Conservation (phyloP, 495 filamentous ascomycete genomes). For the Evansstolkia leycettana region DNA sequence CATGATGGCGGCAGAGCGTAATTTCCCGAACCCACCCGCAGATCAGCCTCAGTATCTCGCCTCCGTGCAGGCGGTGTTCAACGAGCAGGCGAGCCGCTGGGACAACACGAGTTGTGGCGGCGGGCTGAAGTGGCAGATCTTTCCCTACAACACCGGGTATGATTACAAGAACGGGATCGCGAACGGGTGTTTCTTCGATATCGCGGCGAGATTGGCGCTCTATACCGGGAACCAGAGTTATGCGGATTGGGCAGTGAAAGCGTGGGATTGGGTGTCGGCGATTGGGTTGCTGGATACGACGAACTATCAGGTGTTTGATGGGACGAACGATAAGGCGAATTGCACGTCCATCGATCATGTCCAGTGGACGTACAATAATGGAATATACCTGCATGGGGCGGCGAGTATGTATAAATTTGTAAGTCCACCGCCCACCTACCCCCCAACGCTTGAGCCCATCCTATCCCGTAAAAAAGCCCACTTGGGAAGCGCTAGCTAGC, state of each 20-base stretch:
- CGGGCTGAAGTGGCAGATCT: constrained; percentile 79
- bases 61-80: constrained; percentile 69
- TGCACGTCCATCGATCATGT: constrained; percentile 42
- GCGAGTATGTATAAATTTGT: constrained; percentile 60
- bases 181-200: constrained; percentile 70
- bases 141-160: constrained; percentile 64
- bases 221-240: constrained; percentile 56
- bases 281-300: constrained; percentile 43
- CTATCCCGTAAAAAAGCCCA: no score
- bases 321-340: constrained; percentile 31
- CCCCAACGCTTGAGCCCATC: no score
- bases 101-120: constrained; percentile 49
- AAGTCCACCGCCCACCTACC: constrained; percentile 13
- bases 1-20: constrained; percentile 41
- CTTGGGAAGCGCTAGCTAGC: constrained; percentile 8
- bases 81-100: constrained; percentile 50
- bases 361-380: constrained; percentile 61
- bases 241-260: constrained; percentile 51
- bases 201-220: constrained; percentile 66
- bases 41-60: constrained; percentile 56
- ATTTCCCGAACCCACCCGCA: constrained; percentile 24
- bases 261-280: constrained; percentile 49
- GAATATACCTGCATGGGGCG: constrained; percentile 54
- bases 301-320: constrained; percentile 50
- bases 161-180: constrained; percentile 74